Conservation (phyloP, 73 alveolate genomes). For the Paramecium pentaurelia region DNA sequence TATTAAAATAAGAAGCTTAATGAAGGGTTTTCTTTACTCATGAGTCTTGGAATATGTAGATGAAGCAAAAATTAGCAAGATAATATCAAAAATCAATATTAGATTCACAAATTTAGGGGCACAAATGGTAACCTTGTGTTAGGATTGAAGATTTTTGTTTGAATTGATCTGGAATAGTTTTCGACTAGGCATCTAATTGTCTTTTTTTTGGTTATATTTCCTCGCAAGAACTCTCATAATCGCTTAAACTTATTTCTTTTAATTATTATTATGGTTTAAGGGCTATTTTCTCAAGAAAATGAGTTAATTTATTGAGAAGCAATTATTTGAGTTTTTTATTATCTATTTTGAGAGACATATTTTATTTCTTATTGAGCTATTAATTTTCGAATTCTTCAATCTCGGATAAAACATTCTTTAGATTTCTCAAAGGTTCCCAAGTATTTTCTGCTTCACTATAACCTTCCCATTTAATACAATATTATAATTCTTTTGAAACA, state of each 20-base stretch:
- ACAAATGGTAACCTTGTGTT: neutral
- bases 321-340: neutral
- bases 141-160: neutral
- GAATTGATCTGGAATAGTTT: neutral
- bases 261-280: neutral
- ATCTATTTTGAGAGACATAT: neutral
- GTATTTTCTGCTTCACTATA: neutral
- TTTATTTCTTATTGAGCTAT: neutral
- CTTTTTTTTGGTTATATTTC: neutral
- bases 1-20: neutral
- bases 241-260: constrained; percentile 10
- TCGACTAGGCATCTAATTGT: neutral
- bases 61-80: neutral
- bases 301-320: neutral
- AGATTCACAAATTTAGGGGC: neutral
- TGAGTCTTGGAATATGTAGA: neutral
- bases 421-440: constrained; percentile 32
- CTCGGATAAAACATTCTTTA: neutral
- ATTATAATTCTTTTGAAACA: neutral
- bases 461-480: constrained; percentile 40
- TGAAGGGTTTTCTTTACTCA: neutral
- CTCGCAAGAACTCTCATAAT: neutral
- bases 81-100: neutral
- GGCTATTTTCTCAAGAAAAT: neutral
- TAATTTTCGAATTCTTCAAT: neutral